Evolutionary conservation across 495 filamentous ascomycete species (phyloP).

Genomic region (Lophiostoma macrostomum): DNA sequence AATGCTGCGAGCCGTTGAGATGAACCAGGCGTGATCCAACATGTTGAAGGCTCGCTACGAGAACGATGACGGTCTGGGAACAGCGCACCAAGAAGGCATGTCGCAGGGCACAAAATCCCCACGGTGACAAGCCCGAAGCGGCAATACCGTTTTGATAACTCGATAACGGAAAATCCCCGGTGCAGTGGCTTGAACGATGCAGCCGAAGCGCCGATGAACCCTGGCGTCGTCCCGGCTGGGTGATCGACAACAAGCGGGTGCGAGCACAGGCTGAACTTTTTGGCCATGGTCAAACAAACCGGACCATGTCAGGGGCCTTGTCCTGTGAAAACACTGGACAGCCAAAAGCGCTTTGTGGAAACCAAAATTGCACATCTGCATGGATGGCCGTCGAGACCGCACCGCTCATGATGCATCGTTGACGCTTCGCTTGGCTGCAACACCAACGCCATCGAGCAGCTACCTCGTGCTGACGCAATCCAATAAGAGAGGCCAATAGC

Average conservation of each 20-base stretch:
- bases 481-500: conserved; percentile 14
- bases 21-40: too few species aligned
- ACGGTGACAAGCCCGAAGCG: conserved; percentile 21
- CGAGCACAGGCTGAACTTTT: conserved; percentile 1
- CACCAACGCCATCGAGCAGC: conserved; percentile 18
- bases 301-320: conserved; percentile 22
- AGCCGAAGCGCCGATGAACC: conserved; percentile 31
- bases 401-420: background rate
- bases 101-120: too few species aligned
- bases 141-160: conserved; percentile 30
- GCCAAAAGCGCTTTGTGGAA: background rate
- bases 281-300: conserved; percentile 16
- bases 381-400: conserved; percentile 13
- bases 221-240: conserved; percentile 23
- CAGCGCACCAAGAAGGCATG: too few species aligned
- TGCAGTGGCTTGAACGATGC: conserved; percentile 22
- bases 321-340: conserved; percentile 2
- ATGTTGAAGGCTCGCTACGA: too few species aligned
- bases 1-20: too few species aligned
- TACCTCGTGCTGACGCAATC: conserved; percentile 30
- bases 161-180: conserved; percentile 34
- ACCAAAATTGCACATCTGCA: conserved; percentile 20
- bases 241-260: conserved; percentile 31
- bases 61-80: too few species aligned
- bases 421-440: conserved; percentile 23